Evolutionary conservation across 2,329 filamentous ascomycete species (phyloP).

Genomic region (Harringtonia aguacate): DNA sequence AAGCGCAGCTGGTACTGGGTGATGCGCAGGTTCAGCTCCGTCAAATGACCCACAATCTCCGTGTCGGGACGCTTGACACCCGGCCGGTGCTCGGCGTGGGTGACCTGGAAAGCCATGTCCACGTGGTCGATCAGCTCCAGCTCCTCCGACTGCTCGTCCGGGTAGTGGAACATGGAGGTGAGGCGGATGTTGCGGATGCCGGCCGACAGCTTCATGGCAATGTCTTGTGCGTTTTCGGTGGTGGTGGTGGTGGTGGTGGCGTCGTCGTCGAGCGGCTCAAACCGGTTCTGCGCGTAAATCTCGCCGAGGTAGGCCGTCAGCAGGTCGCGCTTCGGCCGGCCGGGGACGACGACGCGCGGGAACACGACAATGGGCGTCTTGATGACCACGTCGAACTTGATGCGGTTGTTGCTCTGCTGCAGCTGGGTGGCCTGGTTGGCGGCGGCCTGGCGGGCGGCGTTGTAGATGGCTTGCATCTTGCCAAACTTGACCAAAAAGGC

Average conservation of each 20-base stretch:
- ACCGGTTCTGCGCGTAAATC: conserved; percentile 93
- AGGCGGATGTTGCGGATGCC: conserved; percentile 88
- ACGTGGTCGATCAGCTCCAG: conserved; percentile 96
- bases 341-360: conserved; percentile 63
- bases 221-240: too few relatives aligned
- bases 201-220: conserved; percentile 81
- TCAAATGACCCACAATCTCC: conserved; percentile 86
- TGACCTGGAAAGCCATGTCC: conserved; percentile 85
- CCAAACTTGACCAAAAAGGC: conserved; percentile 98
- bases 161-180: conserved; percentile 81
- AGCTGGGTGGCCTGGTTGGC: conserved; percentile 89
- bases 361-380: conserved; percentile 96
- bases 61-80: conserved; percentile 76
- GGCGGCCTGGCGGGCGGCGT: conserved; percentile 88
- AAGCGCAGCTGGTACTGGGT: conserved; percentile 90
- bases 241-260: too few relatives aligned
- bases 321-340: conserved; percentile 63
- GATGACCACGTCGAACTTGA: conserved; percentile 88
- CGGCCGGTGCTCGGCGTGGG: conserved; percentile 74
- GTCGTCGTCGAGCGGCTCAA: conserved; percentile 72
- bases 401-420: conserved; percentile 78
- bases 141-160: conserved; percentile 63
- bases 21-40: conserved; percentile 79
- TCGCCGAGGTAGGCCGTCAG: conserved; percentile 92
- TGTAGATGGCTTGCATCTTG: conserved; percentile 99